Base-by-base conservation (phyloP, 345 rosid genomes). In the Jatropha curcas region DNA sequence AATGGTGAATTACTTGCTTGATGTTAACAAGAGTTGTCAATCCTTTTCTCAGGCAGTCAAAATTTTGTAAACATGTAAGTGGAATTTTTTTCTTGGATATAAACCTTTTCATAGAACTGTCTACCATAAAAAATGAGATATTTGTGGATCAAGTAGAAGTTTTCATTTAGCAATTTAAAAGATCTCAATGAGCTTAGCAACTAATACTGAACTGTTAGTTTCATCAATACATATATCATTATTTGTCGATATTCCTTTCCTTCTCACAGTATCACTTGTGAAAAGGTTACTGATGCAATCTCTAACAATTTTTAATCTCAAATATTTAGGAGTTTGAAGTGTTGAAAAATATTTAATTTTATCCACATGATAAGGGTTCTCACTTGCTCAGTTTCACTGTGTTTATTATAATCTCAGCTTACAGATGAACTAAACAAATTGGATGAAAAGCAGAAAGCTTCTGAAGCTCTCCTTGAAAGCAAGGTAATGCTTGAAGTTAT, bases 401-500 rank as follows among this genome's bases (percentile, higher is more conserved):
- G 53, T 37, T 27, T 65, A n/a, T n/a, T n/a, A 17, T 62, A 62
- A 70, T 68, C 43, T 53, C 76, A 84, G 87, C 66, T 80, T 41
- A 79, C 80, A 24, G 82, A 84, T 37, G 87, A 82, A 69, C 77
- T 84, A 60, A 69, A 69, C 7, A 82, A 72, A 75, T 80, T 77
- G 69, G 85, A 84, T 35, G 85, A 66, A 72, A 84, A 84, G 74
- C 82, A 82, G 20, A 84, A 84, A 75, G 82, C 62, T 33, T 76
- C 82, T 31, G 85, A 84, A 72, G 74, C 76, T 59, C 85, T 82
- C 34, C 51, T 84, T 48, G 87, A 84, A 74, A 82, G 82, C 87
- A 84, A 79, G 85, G 87, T 84, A 74, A n/a, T 35, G 27, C 41
- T 57, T 73, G 53, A 65, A 65, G 37, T 46, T 35, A 22, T 52